These are phyloP conservation scores for Stemphylium beticola DNA, from an alignment of 2,329 filamentous ascomycete species.

Conservation along the genomic window DNA sequence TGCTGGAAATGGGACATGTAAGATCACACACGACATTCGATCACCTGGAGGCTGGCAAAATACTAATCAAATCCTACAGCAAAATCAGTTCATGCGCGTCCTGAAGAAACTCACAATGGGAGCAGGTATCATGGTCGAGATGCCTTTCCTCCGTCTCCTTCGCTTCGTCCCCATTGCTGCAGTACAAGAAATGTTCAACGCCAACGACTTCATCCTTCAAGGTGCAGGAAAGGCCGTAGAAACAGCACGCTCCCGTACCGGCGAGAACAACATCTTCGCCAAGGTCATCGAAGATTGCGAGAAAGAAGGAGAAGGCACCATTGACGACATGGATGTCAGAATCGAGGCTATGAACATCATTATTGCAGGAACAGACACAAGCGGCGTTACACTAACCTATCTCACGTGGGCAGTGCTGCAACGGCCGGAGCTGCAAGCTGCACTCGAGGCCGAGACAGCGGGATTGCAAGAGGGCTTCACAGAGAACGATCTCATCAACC, in stretches of 20 bases:
- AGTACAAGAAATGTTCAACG: constrained; percentile 45
- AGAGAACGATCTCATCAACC: constrained; percentile 41
- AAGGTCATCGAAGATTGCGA: constrained; percentile 42
- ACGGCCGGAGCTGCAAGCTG: constrained; percentile 24
- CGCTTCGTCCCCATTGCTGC: constrained; percentile 37
- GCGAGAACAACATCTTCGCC: constrained; percentile 42
- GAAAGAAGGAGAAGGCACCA: constrained; percentile 36
- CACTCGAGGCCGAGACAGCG: constrained; percentile 32
- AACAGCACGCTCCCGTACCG: constrained; percentile 37
- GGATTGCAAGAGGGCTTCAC: constrained; percentile 24
- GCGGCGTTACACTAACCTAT: constrained; percentile 43
- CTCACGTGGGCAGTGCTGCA: constrained; percentile 44
- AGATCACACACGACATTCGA: constrained; percentile 3
- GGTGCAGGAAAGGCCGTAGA: constrained; percentile 41
- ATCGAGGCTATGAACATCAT: constrained; percentile 45
- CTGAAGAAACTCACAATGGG: constrained; percentile 46
- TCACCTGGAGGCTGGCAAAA: too few species aligned
- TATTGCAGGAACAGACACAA: constrained; percentile 46
- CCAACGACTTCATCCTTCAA: constrained; percentile 40
- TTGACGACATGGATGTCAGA: constrained; percentile 42
- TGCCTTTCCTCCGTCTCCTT: constrained; percentile 44
- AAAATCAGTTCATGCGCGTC: constrained; percentile 46
- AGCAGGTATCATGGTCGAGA: constrained; percentile 46
- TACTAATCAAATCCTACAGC: constrained; percentile 6
- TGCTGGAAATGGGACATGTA: constrained; percentile 48